A percentile compares a stretch with the other conserved stretches of the same genome.
phyloP scores from a whole-genome alignment of 2,329 filamentous ascomycete species.

The Colletotrichum sp. region DNA sequence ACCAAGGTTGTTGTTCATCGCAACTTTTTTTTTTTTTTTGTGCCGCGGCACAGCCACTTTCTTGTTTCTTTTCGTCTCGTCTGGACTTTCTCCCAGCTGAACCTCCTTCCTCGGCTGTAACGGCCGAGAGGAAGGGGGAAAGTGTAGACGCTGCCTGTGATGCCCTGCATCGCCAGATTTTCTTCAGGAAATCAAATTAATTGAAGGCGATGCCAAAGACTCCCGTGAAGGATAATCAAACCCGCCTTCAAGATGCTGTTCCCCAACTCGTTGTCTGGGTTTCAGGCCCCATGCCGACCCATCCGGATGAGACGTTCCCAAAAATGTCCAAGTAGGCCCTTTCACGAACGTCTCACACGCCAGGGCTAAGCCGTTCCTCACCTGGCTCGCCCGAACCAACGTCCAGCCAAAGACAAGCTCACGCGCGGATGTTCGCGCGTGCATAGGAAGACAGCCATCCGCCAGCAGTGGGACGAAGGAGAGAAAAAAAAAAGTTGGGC shows the following conservation, averaged over 20 bases:
- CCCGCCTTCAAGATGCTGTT: background rate
- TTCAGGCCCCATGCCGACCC: background rate
- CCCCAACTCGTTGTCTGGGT: background rate
- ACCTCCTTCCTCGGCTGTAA: background rate
- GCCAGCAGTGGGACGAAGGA: background rate
- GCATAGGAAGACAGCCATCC: background rate
- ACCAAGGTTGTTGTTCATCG: background rate
- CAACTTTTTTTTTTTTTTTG: background rate
- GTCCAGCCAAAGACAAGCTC: background rate
- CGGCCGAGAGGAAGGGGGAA: background rate
- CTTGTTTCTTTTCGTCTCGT: background rate
- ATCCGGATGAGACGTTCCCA: constrained; percentile 1
- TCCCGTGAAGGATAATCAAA: background rate
- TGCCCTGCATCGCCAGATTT: background rate
- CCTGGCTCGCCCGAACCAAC: background rate
- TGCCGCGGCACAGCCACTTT: background rate
- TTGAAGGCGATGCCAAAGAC: background rate
- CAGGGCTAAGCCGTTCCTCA: background rate
- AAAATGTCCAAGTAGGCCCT: background rate
- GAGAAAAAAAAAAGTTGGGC: background rate
- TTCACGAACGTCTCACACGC: background rate
- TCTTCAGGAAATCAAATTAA: background rate
- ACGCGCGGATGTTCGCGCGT: background rate
- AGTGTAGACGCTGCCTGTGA: background rate
- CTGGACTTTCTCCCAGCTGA: background rate